Conservation (phyloP, 1,284 basidiomycete species). For the Ustanciosporium gigantosporum region DNA sequence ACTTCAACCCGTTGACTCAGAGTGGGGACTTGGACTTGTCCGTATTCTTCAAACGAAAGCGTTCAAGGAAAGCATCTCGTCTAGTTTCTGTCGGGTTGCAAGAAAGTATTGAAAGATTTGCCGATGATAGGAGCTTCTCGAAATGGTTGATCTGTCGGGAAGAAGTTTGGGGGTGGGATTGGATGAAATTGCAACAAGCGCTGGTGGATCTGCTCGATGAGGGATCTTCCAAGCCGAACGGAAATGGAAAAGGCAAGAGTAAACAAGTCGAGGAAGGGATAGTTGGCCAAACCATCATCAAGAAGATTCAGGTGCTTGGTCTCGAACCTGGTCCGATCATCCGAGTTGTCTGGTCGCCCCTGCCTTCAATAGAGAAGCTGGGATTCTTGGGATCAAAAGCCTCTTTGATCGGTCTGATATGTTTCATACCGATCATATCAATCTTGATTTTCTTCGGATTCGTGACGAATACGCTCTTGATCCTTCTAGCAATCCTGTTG, state of each 20-base stretch:
- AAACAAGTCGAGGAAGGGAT: too few relatives aligned
- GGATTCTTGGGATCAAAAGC: slow-evolving; percentile 1
- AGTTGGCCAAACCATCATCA: neutral
- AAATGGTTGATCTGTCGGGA: slow-evolving; percentile 10
- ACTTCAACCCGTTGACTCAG: neutral
- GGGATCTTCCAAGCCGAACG: neutral
- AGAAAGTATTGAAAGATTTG: slow-evolving; percentile 26
- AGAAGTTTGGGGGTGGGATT: slow-evolving; percentile 22
- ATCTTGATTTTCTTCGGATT: neutral
- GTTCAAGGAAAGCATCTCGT: slow-evolving; percentile 3
- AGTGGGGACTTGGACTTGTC: slow-evolving; percentile 17
- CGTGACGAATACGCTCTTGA: neutral
- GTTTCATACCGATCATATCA: neutral
- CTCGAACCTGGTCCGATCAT: slow-evolving; percentile 3
- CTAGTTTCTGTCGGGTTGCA: slow-evolving; percentile 10
- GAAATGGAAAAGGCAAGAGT: neutral
- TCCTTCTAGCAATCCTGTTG: slow-evolving; percentile 61
- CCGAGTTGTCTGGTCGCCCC: slow-evolving; percentile 22
- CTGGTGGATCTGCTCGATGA: neutral
- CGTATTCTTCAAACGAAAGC: slow-evolving; percentile 4
- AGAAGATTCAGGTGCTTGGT: slow-evolving; percentile 10
- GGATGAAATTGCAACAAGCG: neutral
- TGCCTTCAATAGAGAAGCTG: neutral
- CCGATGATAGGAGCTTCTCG: slow-evolving; percentile 27
- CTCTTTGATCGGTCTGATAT: neutral